Base-by-base conservation (phyloP, 805 yeast genomes). In the Pichia thaimueangensis region DNA sequence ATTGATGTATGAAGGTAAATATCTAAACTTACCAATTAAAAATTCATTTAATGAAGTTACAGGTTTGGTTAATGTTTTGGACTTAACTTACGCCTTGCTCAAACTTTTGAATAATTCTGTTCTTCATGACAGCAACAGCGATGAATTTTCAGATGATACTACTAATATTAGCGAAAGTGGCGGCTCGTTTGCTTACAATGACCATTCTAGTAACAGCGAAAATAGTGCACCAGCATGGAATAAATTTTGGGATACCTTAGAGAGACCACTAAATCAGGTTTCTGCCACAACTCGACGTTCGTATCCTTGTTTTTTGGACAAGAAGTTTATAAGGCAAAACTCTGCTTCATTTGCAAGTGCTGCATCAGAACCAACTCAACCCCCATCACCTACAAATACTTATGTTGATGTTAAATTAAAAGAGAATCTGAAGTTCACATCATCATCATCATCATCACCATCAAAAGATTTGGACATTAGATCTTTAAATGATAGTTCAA, bases 1-100 rank as follows among this genome's bases (percentile, higher is more conserved):
- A 46, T 49, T 68, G 42, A 70, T 70, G 76, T 70, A 65, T 45
- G 70, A 67, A 38, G 76, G 75, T 0, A 67, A 69, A 44, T 70
- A 65, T 42, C 47, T 70, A 38, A 70, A 69, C 43, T 49, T 70
- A 37, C 76, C 76, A 0, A 66, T 70, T 8, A 60, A 59, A 34
- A 58, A 64, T 45, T 50, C 53, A 6, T 19, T 45, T 1, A 54
- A 57, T 4, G 48, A 43, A 23, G 58, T 70, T 3, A 56, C 65
- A n/a, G 74, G 73, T 2, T 56, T 70, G 6, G 67, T 69, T 6
- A 67, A 69, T 46, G 74, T 70, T 3, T 49, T 70, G 19, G 71
- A 70, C 39, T 45, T 70, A 39, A 70, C 73, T 0, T 67, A 65
- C 42, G 64, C 70, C 11, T 61, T 71, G 20, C 48, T 70, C 20